Percentiles rank a stretch among this genome's conserved stretches.
Evolutionary conservation across 371 early-diverging fungal genomes (phyloP).

Genomic region (Apophysomyces variabilis): DNA sequence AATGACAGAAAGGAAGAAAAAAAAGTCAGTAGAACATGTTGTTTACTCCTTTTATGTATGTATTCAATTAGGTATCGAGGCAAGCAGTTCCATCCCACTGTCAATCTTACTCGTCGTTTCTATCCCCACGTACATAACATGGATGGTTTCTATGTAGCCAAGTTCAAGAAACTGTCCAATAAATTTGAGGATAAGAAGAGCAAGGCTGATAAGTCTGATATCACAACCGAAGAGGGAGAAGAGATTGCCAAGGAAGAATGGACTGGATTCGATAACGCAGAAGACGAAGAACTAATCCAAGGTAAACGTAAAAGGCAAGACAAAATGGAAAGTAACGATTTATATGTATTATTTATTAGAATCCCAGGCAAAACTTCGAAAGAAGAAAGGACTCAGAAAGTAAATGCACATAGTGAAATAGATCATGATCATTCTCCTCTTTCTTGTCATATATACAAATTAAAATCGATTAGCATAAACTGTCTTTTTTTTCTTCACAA

Average conservation of each 20-base stretch:
- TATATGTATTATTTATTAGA: constrained; percentile 15
- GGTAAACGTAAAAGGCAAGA: constrained; percentile 28
- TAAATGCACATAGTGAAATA: constrained; percentile 2
- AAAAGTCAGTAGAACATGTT: no score
- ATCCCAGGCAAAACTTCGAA: constrained; percentile 33
- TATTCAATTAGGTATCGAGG: constrained; percentile 73
- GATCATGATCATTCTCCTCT: constrained; percentile 2
- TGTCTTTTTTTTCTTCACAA: no score
- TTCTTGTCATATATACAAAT: no score
- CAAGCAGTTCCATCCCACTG: constrained; percentile 84
- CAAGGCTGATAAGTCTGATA: constrained; percentile 20
- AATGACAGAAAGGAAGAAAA: not conserved
- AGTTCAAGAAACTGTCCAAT: constrained; percentile 90
- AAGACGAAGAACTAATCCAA: constrained; percentile 69
- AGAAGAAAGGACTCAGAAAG: constrained; percentile 23
- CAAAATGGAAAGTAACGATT: not conserved
- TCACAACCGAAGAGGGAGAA: constrained; percentile 17
- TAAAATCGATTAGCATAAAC: no score
- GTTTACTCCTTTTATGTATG: not conserved
- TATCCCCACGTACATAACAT: constrained; percentile 99
- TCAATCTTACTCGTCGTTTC: constrained; percentile 89
- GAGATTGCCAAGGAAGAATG: constrained; percentile 32
- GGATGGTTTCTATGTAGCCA: constrained; percentile 99
- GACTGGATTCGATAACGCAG: constrained; percentile 68
- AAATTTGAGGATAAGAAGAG: constrained; percentile 58